Percentiles rank a stretch among this genome's conserved stretches.
Evolutionary conservation across 768 basidiomycete genomes (phyloP).

Genomic region (Kwoniella sp.): DNA sequence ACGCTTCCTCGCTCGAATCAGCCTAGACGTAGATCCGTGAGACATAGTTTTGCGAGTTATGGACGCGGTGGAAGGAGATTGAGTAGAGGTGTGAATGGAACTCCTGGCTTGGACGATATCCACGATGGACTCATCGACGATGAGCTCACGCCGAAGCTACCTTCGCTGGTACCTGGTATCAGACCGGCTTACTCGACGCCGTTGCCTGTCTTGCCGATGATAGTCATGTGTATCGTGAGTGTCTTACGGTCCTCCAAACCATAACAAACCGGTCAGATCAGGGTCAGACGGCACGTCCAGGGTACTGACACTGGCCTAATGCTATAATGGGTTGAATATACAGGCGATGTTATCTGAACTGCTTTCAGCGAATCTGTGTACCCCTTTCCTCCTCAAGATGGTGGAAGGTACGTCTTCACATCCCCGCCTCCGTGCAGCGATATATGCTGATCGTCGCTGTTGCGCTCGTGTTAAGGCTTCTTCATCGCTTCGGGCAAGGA

Average conservation of each 20-base stretch:
- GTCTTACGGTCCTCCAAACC: slow-evolving; percentile 16
- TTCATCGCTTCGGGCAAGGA: slow-evolving; percentile 53
- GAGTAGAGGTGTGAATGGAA: slow-evolving; percentile 13
- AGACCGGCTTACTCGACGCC: slow-evolving; percentile 64
- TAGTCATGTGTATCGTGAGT: slow-evolving; percentile 85
- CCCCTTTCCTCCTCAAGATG: slow-evolving; percentile 92
- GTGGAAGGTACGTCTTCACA: slow-evolving; percentile 65
- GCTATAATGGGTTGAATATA: not conserved
- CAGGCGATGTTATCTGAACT: slow-evolving; percentile 95
- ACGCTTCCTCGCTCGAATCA: slow-evolving; percentile 11
- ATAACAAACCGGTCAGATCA: not conserved
- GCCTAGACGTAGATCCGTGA: slow-evolving; percentile 15
- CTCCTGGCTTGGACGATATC: slow-evolving; percentile 4
- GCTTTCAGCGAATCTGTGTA: slow-evolving; percentile 86
- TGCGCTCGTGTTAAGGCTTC: slow-evolving; percentile 39
- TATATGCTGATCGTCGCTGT: not conserved
- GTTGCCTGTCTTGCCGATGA: slow-evolving; percentile 81
- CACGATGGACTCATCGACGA: slow-evolving; percentile 21
- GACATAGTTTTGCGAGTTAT: slow-evolving; percentile 32
- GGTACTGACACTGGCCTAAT: not conserved
- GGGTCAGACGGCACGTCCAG: not conserved
- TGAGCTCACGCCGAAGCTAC: slow-evolving; percentile 38
- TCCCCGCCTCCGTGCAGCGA: not conserved
- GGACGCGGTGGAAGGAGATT: slow-evolving; percentile 25
- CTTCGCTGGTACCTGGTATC: slow-evolving; percentile 51